Base-by-base conservation (phyloP, 2,329 filamentous ascomycete species). In the Diaporthe sp. region DNA sequence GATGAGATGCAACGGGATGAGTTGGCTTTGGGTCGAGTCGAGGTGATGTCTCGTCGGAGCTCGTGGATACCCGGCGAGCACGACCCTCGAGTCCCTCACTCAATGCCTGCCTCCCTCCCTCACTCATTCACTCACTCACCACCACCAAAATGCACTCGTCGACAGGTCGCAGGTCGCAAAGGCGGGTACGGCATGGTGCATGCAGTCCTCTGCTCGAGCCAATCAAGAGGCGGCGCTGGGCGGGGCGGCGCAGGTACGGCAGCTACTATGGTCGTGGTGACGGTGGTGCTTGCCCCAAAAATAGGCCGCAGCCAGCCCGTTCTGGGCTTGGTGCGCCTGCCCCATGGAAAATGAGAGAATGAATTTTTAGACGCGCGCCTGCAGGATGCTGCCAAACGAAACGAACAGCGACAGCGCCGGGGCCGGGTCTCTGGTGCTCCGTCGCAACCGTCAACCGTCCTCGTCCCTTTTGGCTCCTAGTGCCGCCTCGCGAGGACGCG, bases 341-440 rank as follows among this genome's bases (percentile, higher is more conserved):
- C 17, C 45, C 30, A 28, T 30, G 22, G 12, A 54, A 42, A 35
- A 25, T n/a, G 30, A 22, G 47, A 40, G 30, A 15, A 40, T 66
- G 50, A 58, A 68, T 72, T 76, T 74, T 69, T 76, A 76, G 74
- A 76, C 74, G 74, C 74, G 74, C 72, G 74, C 74, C 72, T 72
- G 69, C 45, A 61, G 58, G 69, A 72, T 72, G 30, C 69, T 61
- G 69, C 55, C 55, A 50, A 35, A 35, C 17, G 55, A 71, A 50
- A 38, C 55, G n/a, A n/a, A n/a, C n/a, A n/a, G n/a, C n/a, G 22
- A 47, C 40, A 71, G 69, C 69, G 55, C 22, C 55, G 57, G 54
- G 42, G 15, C 45, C 58, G 69, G 38, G 40, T 52, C 15, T 40
- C 55, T 71, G n/a, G 13, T 60, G 35, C 22, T 58, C 67, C 54